Conservation (phyloP, 2,329 filamentous ascomycete genomes). For the Teratosphaeria nubilosa region DNA sequence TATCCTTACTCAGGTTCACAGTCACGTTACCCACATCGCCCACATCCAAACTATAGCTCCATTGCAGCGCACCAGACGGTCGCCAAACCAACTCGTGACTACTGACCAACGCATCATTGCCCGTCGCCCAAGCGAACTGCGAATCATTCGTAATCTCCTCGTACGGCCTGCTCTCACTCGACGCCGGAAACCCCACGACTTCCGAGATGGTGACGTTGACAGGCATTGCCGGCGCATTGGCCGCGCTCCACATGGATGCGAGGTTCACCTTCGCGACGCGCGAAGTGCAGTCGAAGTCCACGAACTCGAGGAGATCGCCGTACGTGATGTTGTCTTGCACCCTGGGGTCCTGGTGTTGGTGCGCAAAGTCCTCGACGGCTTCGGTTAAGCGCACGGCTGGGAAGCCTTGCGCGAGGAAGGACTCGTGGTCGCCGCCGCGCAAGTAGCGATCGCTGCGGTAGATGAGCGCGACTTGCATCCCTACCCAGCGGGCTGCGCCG, state of each 20-base stretch:
- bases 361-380: conserved; percentile 46
- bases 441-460: conserved; percentile 49
- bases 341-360: conserved; percentile 48
- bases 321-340: conserved; percentile 43
- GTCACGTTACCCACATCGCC: conserved; percentile 37
- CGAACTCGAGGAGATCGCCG: conserved; percentile 46
- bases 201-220: conserved; percentile 37
- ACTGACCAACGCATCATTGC: conserved; percentile 31
- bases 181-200: conserved; percentile 18
- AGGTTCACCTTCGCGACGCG: conserved; percentile 47
- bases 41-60: conserved; percentile 30
- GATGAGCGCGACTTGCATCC: conserved; percentile 47
- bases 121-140: conserved; percentile 38
- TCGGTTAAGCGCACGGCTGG: conserved; percentile 48
- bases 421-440: conserved; percentile 46
- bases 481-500: conserved; percentile 40
- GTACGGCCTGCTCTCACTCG: conserved; percentile 12
- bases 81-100: conserved; percentile 32
- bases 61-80: conserved; percentile 2
- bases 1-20: conserved; percentile 46
- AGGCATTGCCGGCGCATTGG: conserved; percentile 41
- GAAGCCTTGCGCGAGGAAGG: conserved; percentile 47
- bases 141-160: conserved; percentile 35
- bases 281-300: conserved; percentile 46
- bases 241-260: conserved; percentile 45